Evolutionary conservation across 345 rosid species (phyloP).

Genomic region (Linum trigynum): DNA sequence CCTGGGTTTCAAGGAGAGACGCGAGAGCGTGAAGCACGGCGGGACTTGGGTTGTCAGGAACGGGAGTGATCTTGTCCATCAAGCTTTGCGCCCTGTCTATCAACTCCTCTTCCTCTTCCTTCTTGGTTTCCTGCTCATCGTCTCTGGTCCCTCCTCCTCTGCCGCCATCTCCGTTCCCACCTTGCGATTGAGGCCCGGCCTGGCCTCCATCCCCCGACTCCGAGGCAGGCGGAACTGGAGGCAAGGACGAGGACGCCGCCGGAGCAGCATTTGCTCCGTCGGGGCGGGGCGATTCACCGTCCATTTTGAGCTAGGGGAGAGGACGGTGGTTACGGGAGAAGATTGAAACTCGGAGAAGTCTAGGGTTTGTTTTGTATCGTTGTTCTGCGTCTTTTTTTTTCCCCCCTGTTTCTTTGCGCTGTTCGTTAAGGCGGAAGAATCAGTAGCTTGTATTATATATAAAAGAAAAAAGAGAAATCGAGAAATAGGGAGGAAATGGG

Average conservation of each 20-base stretch:
- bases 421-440: neutral
- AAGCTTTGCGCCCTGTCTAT: constrained; percentile 58
- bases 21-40: constrained; percentile 66
- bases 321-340: neutral
- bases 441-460: neutral
- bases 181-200: constrained; percentile 6
- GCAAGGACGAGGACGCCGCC: neutral
- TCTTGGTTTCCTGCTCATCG: constrained; percentile 33
- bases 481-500: neutral
- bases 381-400: neutral
- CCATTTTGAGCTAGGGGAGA: neutral
- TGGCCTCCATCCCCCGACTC: neutral
- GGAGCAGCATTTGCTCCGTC: neutral
- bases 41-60: constrained; percentile 73
- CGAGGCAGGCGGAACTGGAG: neutral
- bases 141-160: neutral
- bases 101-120: constrained; percentile 51
- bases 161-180: constrained; percentile 18
- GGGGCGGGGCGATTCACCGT: neutral
- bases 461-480: neutral
- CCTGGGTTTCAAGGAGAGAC: constrained; percentile 74
- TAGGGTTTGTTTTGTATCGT: neutral
- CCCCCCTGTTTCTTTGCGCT: neutral
- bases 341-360: neutral
- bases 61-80: constrained; percentile 68